Evolutionary conservation across 805 yeast genomes (phyloP), one percentile per base, ranked within the genome.

Genomic region (Wickerhamomyces kurtzmanii): DNA sequence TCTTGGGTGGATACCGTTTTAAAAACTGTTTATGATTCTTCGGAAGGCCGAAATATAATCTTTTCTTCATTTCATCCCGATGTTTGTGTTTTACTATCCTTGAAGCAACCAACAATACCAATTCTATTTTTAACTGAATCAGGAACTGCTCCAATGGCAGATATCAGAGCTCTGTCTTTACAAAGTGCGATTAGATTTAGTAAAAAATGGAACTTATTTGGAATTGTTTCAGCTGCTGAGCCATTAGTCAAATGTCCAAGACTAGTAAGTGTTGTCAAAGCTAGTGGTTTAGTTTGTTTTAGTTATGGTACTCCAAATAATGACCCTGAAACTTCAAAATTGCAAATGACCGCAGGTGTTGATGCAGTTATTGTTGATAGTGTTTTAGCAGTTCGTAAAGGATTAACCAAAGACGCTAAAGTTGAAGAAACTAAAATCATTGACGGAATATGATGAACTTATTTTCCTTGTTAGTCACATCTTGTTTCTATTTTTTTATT

Each of bases 321-420:
- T 44, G 75, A 73, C 20, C 95, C 96, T 0, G 85, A 72, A 32
- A 75, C 75, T 36, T 86, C 94, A 17, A 75, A 74, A 40, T 59
- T 81, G 32, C 96, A 89, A 53, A 78, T 89, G 78, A 75, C 73
- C 37, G 87, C 93, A 4, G 97, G 97, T 7, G 95, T 89, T 9
- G 97, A 89, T 62, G 98, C 98, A 0, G 96, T 89, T n/a, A 89
- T 89, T 55, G 96, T 84, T 4, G 97, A 89, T 54, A 77, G 84
- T 31, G 97, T 89, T 2, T 62, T 87, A 45, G 96, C 95, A 0
- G 93, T 87, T n/a, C 66, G 94, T 47, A 79, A 79, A 42, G 95
- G 83, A 6, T 62, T 87, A 36, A 69, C 71, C 7, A 56, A 48
- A 26, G 51, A 43, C 10, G 42, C 45, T 12, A 27, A 20, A 12